Evolutionary conservation across 495 filamentous ascomycete species (phyloP), one percentile per base, ranked within the genome.

Genomic region (Talaromyces wortmannii): DNA sequence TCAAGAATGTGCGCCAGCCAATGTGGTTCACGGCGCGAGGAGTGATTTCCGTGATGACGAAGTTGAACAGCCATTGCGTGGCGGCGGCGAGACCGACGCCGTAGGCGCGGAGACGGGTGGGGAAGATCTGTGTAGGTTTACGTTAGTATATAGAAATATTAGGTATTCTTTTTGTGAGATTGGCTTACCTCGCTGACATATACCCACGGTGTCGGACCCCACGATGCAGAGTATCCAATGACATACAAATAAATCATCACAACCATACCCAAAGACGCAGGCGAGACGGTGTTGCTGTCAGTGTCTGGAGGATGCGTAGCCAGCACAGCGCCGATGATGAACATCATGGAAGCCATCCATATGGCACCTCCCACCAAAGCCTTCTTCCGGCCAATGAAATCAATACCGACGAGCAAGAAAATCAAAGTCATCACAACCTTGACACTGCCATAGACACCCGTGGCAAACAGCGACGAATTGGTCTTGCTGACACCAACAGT

Each of bases 321-420:
- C 46, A 76, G 52, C 12, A 91, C 88, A 31, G 90, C 76, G n/a
- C 87, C 87, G 57, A 91, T 85, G 62, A 91, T 87, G 62, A 88
- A 85, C 83, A 90, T 90, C 65, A 80, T 79, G 10, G 77, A 62
- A 6, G 77, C 80, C 73, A 87, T 86, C 36, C 82, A 86, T 40
- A 85, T 77, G 4, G 79, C 82, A 15, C 88, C 90, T 67, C 80
- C 85, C 54, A 90, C 74, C 40, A 94, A 73, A 58, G 81, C 83
- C 32, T 80, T 74, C 36, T 84, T 80, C 4, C 88, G 78, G 7
- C 87, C 88, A 17, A 87, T 76, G 1, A 81, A 79, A 61, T 92
- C 87, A 50, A 84, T 86, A 57, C 83, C 81, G 58, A 89, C 82
- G 31, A 84, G 52, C 36, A 90, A 69, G 76, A 87, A 89, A 31